Percentiles rank a stretch among this genome's conserved stretches.
Conservation (phyloP, 2,329 filamentous ascomycete genomes). For the Pseudogymnoascus sp. region DNA sequence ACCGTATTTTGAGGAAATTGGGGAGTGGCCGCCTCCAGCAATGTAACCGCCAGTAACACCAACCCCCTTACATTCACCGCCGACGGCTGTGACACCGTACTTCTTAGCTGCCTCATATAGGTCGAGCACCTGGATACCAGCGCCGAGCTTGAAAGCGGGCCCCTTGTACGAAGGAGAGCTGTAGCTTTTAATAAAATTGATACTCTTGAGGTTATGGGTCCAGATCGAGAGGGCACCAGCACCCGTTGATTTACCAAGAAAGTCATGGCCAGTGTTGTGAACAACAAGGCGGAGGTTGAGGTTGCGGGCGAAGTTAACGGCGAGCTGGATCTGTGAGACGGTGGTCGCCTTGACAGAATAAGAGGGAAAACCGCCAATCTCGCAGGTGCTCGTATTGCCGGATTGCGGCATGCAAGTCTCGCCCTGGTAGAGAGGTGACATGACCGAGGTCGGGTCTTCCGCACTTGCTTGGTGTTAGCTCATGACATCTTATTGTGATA, state of each 20-base stretch:
- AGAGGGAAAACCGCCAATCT: slow-evolving; percentile 17
- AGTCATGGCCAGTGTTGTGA: slow-evolving; percentile 40
- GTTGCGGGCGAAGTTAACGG: slow-evolving; percentile 33
- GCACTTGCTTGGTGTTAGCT: slow-evolving; percentile 27
- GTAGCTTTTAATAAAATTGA: slow-evolving; percentile 31
- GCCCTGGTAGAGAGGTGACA: slow-evolving; percentile 37
- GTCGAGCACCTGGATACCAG: slow-evolving; percentile 35
- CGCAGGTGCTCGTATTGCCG: slow-evolving; percentile 11
- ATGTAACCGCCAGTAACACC: slow-evolving; percentile 39
- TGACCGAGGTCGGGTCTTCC: slow-evolving; percentile 35
- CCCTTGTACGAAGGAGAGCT: slow-evolving; percentile 25
- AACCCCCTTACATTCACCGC: slow-evolving; percentile 44
- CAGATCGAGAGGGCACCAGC: slow-evolving; percentile 39
- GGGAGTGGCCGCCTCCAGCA: slow-evolving; percentile 52
- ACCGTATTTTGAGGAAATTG: slow-evolving; percentile 44
- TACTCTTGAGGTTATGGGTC: slow-evolving; percentile 39
- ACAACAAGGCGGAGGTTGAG: slow-evolving; percentile 31
- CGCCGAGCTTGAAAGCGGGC: slow-evolving; percentile 31
- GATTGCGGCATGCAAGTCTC: slow-evolving; percentile 31
- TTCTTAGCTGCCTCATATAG: slow-evolving; percentile 34
- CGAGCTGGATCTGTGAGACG: slow-evolving; percentile 36
- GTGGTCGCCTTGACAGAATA: slow-evolving; percentile 27
- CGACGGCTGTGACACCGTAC: slow-evolving; percentile 37
- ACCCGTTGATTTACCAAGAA: slow-evolving; percentile 37
- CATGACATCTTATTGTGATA: slow-evolving; percentile 11